Evolutionary conservation across 108 stramenopile species (phyloP), one percentile per base, ranked within the genome.

Genomic region (Stephanodiscus triporus): DNA sequence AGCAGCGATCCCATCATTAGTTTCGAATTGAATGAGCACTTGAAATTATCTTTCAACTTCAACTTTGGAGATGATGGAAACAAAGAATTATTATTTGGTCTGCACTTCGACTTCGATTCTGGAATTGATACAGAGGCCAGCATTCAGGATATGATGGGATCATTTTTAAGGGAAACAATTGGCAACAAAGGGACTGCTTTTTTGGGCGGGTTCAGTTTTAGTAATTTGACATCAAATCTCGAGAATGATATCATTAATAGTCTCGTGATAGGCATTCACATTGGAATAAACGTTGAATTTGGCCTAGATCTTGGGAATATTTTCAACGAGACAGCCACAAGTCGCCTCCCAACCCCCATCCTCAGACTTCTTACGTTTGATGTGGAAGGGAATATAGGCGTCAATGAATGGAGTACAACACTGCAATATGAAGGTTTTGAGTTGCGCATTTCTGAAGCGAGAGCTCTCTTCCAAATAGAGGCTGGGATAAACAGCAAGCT

Each of bases 321-420:
- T 4, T 75, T 75, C 29, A 43, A 75, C 27, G 13, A 27, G 20
- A 53, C 29, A 1, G 14, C 42, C 9, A 23, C 27, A 36, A 23
- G 53, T 17, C 65, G 64, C 0, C 13, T 75, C 10, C 74, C 74
- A 9, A 13, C 13, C 26, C 74, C 67, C 40, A 48, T 75, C 51
- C 36, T 75, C 16, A 37, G 40, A 23, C 36, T 75, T 24, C 10
- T 57, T 27, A 38, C 7, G 36, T 68, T 75, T 51, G 38, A 75
- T 22, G 40, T 75, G 19, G 27, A 34, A 4, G 74, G 74, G 9
- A n/a, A 20, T 9, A 22, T 75, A 57, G 74, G 74, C 11, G 57
- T 75, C 0, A 66, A 75, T 66, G 74, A 75, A 30, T 75, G 74
- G 74, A 65, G 56, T 23, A 47, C 74, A 49, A 47, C 14, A 7